Base-by-base conservation (phyloP, 805 yeast species). In the Wickerhamomyces xylosicus region DNA sequence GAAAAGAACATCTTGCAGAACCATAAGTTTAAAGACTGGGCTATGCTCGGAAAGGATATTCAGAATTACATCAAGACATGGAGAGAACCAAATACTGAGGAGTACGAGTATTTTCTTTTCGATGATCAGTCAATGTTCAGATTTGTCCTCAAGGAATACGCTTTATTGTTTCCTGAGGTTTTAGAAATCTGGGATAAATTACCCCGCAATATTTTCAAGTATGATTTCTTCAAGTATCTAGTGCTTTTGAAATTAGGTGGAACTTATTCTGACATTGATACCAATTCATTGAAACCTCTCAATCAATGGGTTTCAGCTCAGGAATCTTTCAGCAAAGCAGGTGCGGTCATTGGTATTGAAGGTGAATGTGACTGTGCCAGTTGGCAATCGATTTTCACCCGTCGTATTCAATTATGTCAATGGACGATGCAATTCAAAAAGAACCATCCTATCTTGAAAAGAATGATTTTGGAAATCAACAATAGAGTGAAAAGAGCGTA, bases 181-280 rank as follows among this genome's bases (percentile, higher is more conserved):
- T n/a, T 37, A 4, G n/a, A n/a, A 22, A 19, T 29, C 2, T 37
- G n/a, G 13, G 13, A 37, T 8, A 7, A 3, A 3, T 21, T 37
- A 8, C 39, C 39, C 3, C 31, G 31, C 21, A 37, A 37, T n/a
- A 37, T 37, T 18, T 31, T 37, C 15, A 31, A 32, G 11, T 37
- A 29, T 32, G 39, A 37, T 16, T 37, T 37, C 18, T 37, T 37
- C 17, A 27, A 34, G n/a, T 37, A 37, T 22, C 16, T 28, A 8
- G 8, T 28, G 6, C 16, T 28, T 28, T 28, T 28, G 14, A 16
- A 15, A 16, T 5, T 6, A 35, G 83, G 83, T 36, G 83, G 83
- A n/a, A 66, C 72, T 11, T 77, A 77, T 48, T 69, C 79, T 4
- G 82, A 77, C 50, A 71, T 75, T 31, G 83, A 77, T 52, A 75